A percentile compares a stretch with the other conserved stretches of the same genome.
phyloP scores from a whole-genome alignment of 2,329 filamentous ascomycete species.

The Aspergillus sp. region DNA sequence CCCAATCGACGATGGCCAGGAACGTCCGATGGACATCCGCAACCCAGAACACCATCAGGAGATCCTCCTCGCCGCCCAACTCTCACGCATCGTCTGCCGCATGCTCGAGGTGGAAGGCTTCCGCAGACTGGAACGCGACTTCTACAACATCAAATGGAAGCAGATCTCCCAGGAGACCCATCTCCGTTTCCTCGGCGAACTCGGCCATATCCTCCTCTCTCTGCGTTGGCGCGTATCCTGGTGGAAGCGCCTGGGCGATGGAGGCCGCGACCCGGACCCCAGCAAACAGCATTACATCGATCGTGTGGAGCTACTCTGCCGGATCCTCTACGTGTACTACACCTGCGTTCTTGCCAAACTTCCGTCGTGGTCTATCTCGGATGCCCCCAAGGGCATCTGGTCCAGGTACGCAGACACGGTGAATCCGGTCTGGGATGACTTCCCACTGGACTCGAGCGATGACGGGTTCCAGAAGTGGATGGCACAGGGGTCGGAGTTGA shows the following conservation, averaged over 20 bases:
- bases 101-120: slow-evolving; percentile 41
- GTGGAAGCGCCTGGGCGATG: slow-evolving; percentile 38
- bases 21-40: slow-evolving; percentile 34
- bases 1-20: slow-evolving; percentile 20
- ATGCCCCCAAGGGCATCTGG: slow-evolving; percentile 33
- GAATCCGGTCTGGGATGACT: slow-evolving; percentile 35
- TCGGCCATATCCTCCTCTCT: slow-evolving; percentile 35
- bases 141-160: slow-evolving; percentile 41
- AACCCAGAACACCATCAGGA: slow-evolving; percentile 29
- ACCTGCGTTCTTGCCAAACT: slow-evolving; percentile 37
- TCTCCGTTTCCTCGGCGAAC: slow-evolving; percentile 31
- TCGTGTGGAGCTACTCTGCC: slow-evolving; percentile 34
- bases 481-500: slow-evolving; percentile 30
- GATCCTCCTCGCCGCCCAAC: slow-evolving; percentile 36
- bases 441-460: slow-evolving; percentile 31
- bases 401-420: slow-evolving; percentile 37
- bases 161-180: slow-evolving; percentile 36
- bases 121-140: slow-evolving; percentile 36
- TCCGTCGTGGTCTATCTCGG: slow-evolving; percentile 30
- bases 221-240: slow-evolving; percentile 40
- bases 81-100: slow-evolving; percentile 40
- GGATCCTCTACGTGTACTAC: slow-evolving; percentile 41
- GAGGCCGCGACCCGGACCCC: slow-evolving; percentile 27
- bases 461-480: slow-evolving; percentile 37
- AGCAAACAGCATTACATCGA: slow-evolving; percentile 33